These are phyloP conservation scores for Myxozyma kluyveri DNA, from an alignment of 805 yeast genomes.

Conservation along the genomic window DNA sequence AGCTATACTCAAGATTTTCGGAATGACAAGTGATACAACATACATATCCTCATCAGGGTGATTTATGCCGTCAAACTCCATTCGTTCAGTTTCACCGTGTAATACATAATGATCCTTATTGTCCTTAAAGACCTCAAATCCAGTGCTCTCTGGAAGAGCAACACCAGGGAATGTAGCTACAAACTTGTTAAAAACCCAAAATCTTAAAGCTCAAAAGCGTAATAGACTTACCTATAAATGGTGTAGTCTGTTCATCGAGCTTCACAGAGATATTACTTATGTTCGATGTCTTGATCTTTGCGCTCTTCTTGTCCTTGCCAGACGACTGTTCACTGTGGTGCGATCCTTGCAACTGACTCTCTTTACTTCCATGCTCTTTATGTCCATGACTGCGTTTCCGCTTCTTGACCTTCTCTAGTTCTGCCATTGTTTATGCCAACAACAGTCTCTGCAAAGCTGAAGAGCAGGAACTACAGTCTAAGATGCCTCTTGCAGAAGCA, in stretches of 20 bases:
- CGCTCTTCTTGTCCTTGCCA: neutral
- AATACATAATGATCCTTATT: conserved; percentile 47
- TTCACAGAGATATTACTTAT: neutral
- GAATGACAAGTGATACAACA: conserved; percentile 4
- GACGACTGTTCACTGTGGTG: neutral
- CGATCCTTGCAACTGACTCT: neutral
- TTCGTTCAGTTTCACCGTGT: conserved; percentile 73
- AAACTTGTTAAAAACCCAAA: neutral
- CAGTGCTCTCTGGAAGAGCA: conserved; percentile 54
- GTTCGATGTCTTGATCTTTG: neutral
- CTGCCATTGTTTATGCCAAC: too few species aligned
- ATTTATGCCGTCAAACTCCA: conserved; percentile 67
- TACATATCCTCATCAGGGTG: conserved; percentile 40
- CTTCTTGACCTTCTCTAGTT: conserved; percentile 7
- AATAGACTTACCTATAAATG: conserved; percentile 20
- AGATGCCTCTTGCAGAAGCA: too few species aligned
- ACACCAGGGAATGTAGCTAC: conserved; percentile 65
- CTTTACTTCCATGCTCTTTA: neutral
- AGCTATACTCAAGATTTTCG: neutral
- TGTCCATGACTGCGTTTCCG: neutral
- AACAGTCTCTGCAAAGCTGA: too few species aligned
- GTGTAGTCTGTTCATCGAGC: conserved; percentile 12
- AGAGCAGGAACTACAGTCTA: too few species aligned
- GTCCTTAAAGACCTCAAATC: conserved; percentile 59
- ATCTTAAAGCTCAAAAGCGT: too few species aligned